Base-by-base conservation (phyloP, 257 asterid species). In the Verbena officinalis region DNA sequence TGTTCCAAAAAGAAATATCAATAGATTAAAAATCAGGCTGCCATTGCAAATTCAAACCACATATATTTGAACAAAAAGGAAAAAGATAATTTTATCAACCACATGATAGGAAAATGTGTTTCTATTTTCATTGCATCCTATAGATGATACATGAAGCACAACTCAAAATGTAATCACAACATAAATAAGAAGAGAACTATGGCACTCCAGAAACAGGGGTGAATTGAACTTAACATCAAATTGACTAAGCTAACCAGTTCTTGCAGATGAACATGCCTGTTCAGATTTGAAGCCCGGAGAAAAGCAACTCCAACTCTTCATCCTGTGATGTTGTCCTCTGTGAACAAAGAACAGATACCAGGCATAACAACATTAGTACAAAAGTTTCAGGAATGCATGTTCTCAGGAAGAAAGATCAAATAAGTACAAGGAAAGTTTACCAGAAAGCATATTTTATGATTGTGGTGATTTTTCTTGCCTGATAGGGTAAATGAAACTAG, bases 251-350 rank as follows among this genome's bases (percentile, higher is more conserved):
- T 39, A 36, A 62, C 63, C 20, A 31, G 54, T 22, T 27, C 43
- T 21, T 22, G 11, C 7, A 56, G 42, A 61, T 22, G 24, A 62
- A 60, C 17, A 16, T 62, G 24, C 68, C 77, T 68, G 38, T 62
- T 81, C 85, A 88, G 68, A 87, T 49, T 44, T 69, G 85, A 44
- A 92, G 97, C 74, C 95, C 91, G 19, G 98, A 71, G 73, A 92
- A 87, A 42, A 92, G 91, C 81, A 81, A 75, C 75, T 86, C 97
- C 82, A 89, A 67, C 76, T 87, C 98, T 76, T 89, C 82, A 12
- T 89, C 97, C 70, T 82, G 95, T 34, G 91, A 69, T 2, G 79
- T 67, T 43, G 88, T 84, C 73, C 96, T 80, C 98, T 87, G 90
- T 77, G 61, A 8, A 65, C 55, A 62, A 62, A 59, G 73, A 51